Percentiles rank a stretch among this genome's conserved stretches.
Evolutionary conservation across 345 rosid genomes (phyloP).

Genomic region (Barbarea vulgaris): DNA sequence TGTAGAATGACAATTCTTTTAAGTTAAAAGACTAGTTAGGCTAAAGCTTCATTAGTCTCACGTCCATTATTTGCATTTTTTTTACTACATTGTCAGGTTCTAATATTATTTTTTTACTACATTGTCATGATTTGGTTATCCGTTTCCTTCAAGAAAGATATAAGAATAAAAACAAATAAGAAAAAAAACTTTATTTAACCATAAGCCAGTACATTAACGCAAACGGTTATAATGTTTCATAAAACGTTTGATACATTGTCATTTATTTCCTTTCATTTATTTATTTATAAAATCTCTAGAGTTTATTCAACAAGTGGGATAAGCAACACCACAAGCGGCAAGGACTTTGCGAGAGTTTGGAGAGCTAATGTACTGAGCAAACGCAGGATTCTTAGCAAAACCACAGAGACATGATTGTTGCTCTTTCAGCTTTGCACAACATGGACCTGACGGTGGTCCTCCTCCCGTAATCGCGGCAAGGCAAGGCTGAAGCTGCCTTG

Average conservation of each 20-base stretch:
- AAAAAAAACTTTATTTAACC: conserved; percentile 20
- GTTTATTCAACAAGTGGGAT: conserved; percentile 55
- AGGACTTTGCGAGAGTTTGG: conserved; percentile 54
- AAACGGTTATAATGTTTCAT: conserved; percentile 13
- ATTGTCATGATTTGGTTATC: background rate
- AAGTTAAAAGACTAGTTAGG: background rate
- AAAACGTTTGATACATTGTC: background rate
- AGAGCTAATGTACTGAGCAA: conserved; percentile 46
- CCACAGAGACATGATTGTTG: conserved; percentile 72
- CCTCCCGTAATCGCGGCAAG: conserved; percentile 42
- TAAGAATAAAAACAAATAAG: background rate
- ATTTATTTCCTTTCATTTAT: conserved; percentile 23
- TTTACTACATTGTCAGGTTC: background rate
- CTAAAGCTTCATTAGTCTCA: background rate
- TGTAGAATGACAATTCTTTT: background rate
- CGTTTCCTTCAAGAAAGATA: background rate
- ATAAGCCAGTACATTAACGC: conserved; percentile 21
- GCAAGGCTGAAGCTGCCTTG: conserved; percentile 61
- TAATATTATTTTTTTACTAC: background rate
- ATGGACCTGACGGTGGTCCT: conserved; percentile 44
- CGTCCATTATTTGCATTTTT: background rate
- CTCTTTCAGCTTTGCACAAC: conserved; percentile 64
- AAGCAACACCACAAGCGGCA: conserved; percentile 50
- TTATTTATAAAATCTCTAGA: conserved; percentile 1
- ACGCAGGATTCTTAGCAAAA: conserved; percentile 53